Conservation (phyloP, 2,329 filamentous ascomycete species). For the Knufia fluminis region DNA sequence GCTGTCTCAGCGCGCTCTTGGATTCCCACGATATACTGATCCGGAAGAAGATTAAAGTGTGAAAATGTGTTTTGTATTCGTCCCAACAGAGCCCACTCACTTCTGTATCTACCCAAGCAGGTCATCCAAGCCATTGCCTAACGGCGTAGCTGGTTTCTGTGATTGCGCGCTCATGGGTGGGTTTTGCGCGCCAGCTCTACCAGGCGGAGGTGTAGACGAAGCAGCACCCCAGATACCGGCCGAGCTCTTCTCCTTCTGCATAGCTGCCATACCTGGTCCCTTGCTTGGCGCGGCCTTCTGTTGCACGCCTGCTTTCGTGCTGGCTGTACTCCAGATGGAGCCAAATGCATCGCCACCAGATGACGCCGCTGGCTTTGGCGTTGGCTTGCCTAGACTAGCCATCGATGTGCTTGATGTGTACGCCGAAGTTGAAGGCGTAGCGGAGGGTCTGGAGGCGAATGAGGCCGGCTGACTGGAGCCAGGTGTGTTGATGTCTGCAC, state of each 20-base stretch:
- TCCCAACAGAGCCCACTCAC: no score
- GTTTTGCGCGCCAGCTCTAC: conserved; percentile 1
- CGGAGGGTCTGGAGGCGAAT: conserved; percentile 26
- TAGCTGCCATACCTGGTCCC: conserved; percentile 76
- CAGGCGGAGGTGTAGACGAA: conserved; percentile 43
- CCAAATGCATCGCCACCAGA: conserved; percentile 78
- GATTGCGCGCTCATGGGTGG: conserved; percentile 12
- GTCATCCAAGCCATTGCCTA: conserved; percentile 34
- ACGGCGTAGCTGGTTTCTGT: conserved; percentile 28
- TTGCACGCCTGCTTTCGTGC: conserved; percentile 64
- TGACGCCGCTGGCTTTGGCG: conserved; percentile 33
- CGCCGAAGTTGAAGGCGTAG: conserved; percentile 30
- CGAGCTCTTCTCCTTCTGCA: conserved; percentile 96
- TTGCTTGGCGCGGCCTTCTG: conserved; percentile 54
- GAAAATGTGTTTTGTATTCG: no score
- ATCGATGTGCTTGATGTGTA: conserved; percentile 32
- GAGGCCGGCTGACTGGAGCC: conserved; percentile 18
- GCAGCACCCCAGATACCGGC: conserved; percentile 80
- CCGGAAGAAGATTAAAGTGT: no score
- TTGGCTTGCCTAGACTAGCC: conserved; percentile 39
- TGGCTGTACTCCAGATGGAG: conserved; percentile 63
- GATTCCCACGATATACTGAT: no score
- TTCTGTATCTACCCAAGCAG: conserved; percentile 36
- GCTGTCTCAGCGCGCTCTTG: no score
- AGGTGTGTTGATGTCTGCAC: conserved; percentile 25